phyloP scores from a whole-genome alignment of 208 protist species.

The Wallacemonas collosoma region DNA sequence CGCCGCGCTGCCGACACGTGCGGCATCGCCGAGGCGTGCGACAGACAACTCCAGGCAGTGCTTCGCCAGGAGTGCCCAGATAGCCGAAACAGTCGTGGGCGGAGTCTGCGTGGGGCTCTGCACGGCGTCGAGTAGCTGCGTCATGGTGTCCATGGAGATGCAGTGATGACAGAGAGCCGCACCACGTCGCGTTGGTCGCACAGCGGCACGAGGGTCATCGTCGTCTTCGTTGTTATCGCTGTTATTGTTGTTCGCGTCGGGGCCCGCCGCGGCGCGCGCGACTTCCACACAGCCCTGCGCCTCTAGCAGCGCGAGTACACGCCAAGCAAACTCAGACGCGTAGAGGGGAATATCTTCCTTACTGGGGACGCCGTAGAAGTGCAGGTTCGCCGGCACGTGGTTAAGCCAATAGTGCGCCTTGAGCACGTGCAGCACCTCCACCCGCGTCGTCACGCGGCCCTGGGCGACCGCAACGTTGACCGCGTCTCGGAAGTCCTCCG shows the following conservation, averaged over 20 bases:
- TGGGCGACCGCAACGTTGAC: slow-evolving; percentile 80
- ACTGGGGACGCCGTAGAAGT: slow-evolving; percentile 79
- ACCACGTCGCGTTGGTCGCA: slow-evolving; percentile 62
- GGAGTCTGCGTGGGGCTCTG: neutral
- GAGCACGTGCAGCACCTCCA: slow-evolving; percentile 74
- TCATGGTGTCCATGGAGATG: slow-evolving; percentile 58
- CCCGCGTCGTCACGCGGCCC: slow-evolving; percentile 48
- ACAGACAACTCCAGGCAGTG: slow-evolving; percentile 62
- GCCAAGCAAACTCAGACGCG: slow-evolving; percentile 70
- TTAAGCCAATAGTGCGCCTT: slow-evolving; percentile 85
- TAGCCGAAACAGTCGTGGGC: slow-evolving; percentile 26
- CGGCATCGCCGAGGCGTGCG: slow-evolving; percentile 63
- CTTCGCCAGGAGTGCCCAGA: slow-evolving; percentile 49
- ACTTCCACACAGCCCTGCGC: slow-evolving; percentile 56
- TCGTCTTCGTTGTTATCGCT: slow-evolving; percentile 15
- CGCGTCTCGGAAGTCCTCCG: slow-evolving; percentile 76
- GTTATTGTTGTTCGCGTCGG: neutral
- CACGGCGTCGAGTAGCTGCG: slow-evolving; percentile 40
- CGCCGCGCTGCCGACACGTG: slow-evolving; percentile 47
- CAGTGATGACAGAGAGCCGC: slow-evolving; percentile 62
- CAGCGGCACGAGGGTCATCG: slow-evolving; percentile 42
- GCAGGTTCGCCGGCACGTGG: slow-evolving; percentile 70
- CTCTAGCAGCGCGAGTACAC: slow-evolving; percentile 54
- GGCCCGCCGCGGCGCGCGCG: neutral
- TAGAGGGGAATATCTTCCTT: slow-evolving; percentile 70